Conservation (phyloP, 192 early-diverging fungal genomes). For the Backusella australiensis region DNA sequence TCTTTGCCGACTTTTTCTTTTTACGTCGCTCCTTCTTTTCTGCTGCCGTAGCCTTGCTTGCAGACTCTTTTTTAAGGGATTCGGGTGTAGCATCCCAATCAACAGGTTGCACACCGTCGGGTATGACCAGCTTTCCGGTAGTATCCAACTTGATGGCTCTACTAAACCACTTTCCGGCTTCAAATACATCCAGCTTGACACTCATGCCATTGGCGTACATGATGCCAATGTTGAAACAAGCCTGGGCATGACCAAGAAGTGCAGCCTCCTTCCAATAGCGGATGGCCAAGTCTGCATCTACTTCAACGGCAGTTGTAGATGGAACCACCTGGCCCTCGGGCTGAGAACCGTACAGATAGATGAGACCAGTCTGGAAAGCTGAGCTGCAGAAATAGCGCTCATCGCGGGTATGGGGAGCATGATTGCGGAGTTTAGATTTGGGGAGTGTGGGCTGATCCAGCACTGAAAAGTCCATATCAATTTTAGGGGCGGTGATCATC, state of each 20-base stretch:
- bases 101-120: slow-evolving; percentile 23
- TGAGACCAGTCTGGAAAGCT: slow-evolving; percentile 36
- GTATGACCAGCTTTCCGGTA: slow-evolving; percentile 25
- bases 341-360: slow-evolving; percentile 36
- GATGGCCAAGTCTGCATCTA: slow-evolving; percentile 27
- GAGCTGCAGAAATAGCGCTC: slow-evolving; percentile 38
- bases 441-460: neutral
- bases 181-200: slow-evolving; percentile 24
- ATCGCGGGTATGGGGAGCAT: slow-evolving; percentile 28
- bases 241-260: slow-evolving; percentile 37
- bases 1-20: slow-evolving; percentile 14
- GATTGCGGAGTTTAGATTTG: slow-evolving; percentile 21
- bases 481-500: slow-evolving; percentile 30
- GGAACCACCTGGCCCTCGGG: slow-evolving; percentile 23
- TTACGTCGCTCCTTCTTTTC: slow-evolving; percentile 16
- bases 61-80: neutral
- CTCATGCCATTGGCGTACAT: slow-evolving; percentile 36
- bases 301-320: slow-evolving; percentile 18
- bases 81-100: slow-evolving; percentile 26
- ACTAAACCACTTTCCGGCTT: slow-evolving; percentile 36
- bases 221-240: slow-evolving; percentile 37
- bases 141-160: slow-evolving; percentile 35
- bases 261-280: slow-evolving; percentile 38
- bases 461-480: slow-evolving; percentile 30
- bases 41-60: neutral